These are phyloP conservation scores for Trapa bicornis DNA, from an alignment of 345 rosid species.

Conservation along the genomic window DNA sequence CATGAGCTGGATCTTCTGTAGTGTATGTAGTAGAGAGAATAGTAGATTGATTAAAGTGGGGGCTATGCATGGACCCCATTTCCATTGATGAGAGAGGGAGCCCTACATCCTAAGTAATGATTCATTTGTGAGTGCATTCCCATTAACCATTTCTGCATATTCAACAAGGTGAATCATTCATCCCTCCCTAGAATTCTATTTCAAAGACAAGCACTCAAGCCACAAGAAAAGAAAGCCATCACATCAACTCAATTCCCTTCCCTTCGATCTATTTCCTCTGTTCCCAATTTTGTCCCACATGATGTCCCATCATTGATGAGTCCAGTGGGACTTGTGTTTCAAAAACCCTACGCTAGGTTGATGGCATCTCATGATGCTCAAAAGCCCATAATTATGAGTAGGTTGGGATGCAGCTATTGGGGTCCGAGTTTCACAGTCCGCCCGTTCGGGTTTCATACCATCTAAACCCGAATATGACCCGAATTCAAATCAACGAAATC, in stretches of 20 bases:
- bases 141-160: not conserved
- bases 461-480: too few species aligned
- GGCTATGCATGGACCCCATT: too few species aligned
- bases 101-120: not conserved
- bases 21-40: not conserved
- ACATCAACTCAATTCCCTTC: not conserved
- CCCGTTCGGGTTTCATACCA: too few species aligned
- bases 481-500: too few species aligned
- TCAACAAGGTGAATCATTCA: not conserved
- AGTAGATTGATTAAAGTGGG: conserved; percentile 1
- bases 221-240: not conserved
- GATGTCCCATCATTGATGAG: not conserved
- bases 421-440: too few species aligned
- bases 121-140: not conserved
- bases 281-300: not conserved
- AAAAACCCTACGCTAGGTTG: not conserved
- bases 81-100: not conserved
- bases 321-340: not conserved
- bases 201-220: not conserved
- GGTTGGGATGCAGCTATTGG: too few species aligned
- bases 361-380: not conserved
- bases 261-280: not conserved
- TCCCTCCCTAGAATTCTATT: too few species aligned
- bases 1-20: not conserved
- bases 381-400: too few species aligned